Conservation (phyloP, 2,329 filamentous ascomycete species). For the Furcasterigmium furcatum region DNA sequence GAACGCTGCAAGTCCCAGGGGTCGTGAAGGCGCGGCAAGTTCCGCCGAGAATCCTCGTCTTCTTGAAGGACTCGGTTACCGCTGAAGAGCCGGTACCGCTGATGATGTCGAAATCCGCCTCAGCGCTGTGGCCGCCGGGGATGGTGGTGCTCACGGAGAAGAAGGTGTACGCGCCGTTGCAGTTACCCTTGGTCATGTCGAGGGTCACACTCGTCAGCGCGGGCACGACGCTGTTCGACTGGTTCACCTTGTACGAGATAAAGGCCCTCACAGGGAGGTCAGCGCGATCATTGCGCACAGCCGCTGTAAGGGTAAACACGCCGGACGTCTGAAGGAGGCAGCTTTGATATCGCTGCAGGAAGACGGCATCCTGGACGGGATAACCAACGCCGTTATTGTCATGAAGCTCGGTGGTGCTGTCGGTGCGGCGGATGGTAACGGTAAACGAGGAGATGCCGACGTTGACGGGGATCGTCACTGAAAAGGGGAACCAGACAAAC, state of each 20-base stretch:
- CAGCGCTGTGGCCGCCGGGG: conserved; percentile 38
- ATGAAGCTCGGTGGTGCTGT: conserved; percentile 40
- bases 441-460: conserved; percentile 61
- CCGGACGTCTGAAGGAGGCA: conserved; percentile 44
- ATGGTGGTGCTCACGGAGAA: conserved; percentile 40
- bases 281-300: conserved; percentile 45
- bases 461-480: conserved; percentile 49
- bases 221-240: conserved; percentile 38
- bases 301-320: conserved; percentile 39
- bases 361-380: conserved; percentile 49
- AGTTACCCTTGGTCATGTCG: conserved; percentile 36
- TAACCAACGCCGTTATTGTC: conserved; percentile 58
- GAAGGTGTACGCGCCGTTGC: conserved; percentile 45
- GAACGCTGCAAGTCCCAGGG: conserved; percentile 20
- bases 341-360: conserved; percentile 55
- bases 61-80: conserved; percentile 45
- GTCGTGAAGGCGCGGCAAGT: conserved; percentile 38
- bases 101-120: conserved; percentile 42
- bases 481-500: conserved; percentile 52
- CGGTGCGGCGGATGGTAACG: conserved; percentile 44
- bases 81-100: conserved; percentile 30
- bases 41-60: conserved; percentile 37
- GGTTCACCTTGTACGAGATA: conserved; percentile 39
- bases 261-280: conserved; percentile 35
- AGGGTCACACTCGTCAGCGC: conserved; percentile 32